These are phyloP conservation scores for Aristolochia californica DNA, from an alignment of 164 flowering plant genomes.

Conservation along the genomic window DNA sequence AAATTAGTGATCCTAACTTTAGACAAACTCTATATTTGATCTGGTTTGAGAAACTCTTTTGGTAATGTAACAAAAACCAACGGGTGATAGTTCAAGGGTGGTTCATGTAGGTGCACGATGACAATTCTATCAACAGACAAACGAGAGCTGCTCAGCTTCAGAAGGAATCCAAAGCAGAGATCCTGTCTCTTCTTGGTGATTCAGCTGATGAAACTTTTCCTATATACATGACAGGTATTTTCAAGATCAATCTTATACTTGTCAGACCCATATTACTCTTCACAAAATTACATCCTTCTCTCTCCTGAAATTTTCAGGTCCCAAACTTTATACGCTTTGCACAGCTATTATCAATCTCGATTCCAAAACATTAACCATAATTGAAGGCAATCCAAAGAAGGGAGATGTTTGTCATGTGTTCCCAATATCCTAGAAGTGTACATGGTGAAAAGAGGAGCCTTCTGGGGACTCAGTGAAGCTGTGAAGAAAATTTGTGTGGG, in stretches of 20 bases:
- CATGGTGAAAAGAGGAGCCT: too few species aligned
- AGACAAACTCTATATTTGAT: too few species aligned
- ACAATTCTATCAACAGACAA: conserved; percentile 60
- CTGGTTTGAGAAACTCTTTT: too few species aligned
- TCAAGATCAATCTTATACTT: background rate
- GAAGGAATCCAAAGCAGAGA: conserved; percentile 44
- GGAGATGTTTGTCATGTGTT: conserved; percentile 36
- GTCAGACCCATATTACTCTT: background rate
- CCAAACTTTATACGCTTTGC: conserved; percentile 58
- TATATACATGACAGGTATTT: conserved; percentile 67
- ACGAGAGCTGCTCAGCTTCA: conserved; percentile 44
- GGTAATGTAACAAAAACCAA: too few species aligned
- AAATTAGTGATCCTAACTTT: too few species aligned
- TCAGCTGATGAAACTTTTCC: conserved; percentile 36
- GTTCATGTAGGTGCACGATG: conserved; percentile 42
- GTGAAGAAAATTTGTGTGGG: too few species aligned
- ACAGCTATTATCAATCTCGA: conserved; percentile 56
- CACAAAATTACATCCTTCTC: too few species aligned
- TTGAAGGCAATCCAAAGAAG: conserved; percentile 61
- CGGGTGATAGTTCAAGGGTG: background rate
- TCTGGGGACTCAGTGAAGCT: too few species aligned
- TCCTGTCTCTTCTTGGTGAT: conserved; percentile 61
- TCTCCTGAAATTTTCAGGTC: conserved; percentile 39
- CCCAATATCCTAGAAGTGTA: conserved; percentile 21
- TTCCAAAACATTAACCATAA: conserved; percentile 43